Percentiles rank a stretch among this genome's conserved stretches.
phyloP scores from a whole-genome alignment of 805 yeast genomes.

The Monosporozyma aquatica region DNA sequence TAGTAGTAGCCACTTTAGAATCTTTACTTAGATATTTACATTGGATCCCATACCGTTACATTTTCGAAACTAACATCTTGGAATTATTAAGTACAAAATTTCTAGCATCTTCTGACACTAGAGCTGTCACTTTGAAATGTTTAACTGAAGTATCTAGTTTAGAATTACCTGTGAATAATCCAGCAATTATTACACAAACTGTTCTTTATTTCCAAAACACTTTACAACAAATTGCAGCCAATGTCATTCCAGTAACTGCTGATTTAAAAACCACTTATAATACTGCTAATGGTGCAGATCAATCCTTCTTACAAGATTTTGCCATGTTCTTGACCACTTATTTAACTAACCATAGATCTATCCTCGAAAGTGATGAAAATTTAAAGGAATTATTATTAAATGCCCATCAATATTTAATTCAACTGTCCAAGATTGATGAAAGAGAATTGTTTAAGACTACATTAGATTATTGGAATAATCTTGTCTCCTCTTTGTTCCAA shows the following conservation, averaged over 20 bases:
- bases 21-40: conserved; percentile 77
- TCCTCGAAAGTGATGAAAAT: conserved; percentile 49
- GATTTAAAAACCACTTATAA: conserved; percentile 66
- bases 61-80: conserved; percentile 80
- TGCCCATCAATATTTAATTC: conserved; percentile 73
- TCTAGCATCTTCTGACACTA: conserved; percentile 64
- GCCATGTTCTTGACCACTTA: conserved; percentile 89
- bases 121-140: conserved; percentile 83
- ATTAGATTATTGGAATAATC: conserved; percentile 85
- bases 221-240: conserved; percentile 54
- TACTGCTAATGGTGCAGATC: conserved; percentile 72
- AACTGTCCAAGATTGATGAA: conserved; percentile 84
- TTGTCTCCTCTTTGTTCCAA: conserved; percentile 72
- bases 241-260: conserved; percentile 61
- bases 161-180: conserved; percentile 43
- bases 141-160: conserved; percentile 82
- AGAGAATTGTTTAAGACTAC: conserved; percentile 93
- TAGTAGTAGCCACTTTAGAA: conserved; percentile 75
- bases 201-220: conserved; percentile 61
- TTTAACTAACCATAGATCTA: conserved; percentile 58
- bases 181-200: conserved; percentile 38
- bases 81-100: conserved; percentile 66
- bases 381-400: conserved; percentile 52
- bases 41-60: conserved; percentile 89
- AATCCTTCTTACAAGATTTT: conserved; percentile 88